Base-by-base conservation (phyloP, 768 basidiomycete species). In the Tulasnella sp. region DNA sequence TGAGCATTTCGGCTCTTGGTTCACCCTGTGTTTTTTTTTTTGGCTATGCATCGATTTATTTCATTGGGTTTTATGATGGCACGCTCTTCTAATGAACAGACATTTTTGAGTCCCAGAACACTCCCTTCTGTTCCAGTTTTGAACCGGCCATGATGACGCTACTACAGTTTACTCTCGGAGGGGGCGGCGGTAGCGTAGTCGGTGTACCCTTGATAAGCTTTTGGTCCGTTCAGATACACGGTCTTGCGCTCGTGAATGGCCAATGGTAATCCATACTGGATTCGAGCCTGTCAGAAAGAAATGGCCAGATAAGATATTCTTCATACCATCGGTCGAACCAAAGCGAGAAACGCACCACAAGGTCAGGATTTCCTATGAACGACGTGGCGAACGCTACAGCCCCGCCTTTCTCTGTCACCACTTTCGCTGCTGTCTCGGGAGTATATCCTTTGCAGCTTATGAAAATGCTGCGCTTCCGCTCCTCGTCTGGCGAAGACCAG, bases 151-250 rank as follows among this genome's bases (percentile, higher is more conserved):
- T 25, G 58, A 8, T 22, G 25, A 25, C 15, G 15, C 29, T 17
- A 8, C 42, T 64, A 64, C 4, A 64, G 58, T 34, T 64, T 64
- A 11, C 58, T 64, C 29, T 64, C 58, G 7, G 58, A 29, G 25
- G 31, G 58, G 31, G 31, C 31, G 58, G 58, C 58, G 31, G 58
- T 7, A 17, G 58, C 15, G 58, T 70, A 70, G 69, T 70, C 69
- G 37, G 40, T 70, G 14, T 70, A 70, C n/a, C 69, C 69, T 36
- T 70, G 69, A 38, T 70, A 38, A 4, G 69, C 69, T 38, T 39
- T 42, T 19, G 76, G 76, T 19, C 76, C 76, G 17, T 25, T 74
- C 6, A 49, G 17, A 74, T 77, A 77, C 42, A 77, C 76, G 25
- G 76, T 77, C 36, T 74, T 77, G 42, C 73, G 72, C 19, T 77